Percentiles rank a stretch among this genome's conserved stretches.
Conservation (phyloP, 768 basidiomycete genomes). For the Pluteus cervinus region DNA sequence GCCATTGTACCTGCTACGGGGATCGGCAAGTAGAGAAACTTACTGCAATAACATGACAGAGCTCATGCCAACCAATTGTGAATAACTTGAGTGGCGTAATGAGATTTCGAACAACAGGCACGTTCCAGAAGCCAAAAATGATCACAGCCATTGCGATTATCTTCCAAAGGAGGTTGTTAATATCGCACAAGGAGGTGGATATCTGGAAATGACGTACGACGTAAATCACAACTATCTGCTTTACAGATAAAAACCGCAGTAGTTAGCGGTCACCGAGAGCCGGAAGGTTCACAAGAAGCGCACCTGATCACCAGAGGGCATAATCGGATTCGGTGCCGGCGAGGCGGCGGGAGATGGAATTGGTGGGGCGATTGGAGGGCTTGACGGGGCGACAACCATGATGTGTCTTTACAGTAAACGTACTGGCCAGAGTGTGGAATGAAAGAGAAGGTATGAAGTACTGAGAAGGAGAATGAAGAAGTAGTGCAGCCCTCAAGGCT, state of each 20-base stretch:
- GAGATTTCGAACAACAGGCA: constrained; percentile 70
- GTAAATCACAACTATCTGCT: constrained; percentile 67
- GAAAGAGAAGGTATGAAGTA: constrained; percentile 3
- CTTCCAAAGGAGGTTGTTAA: constrained; percentile 32
- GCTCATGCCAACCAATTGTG: constrained; percentile 85
- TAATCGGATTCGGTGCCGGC: constrained; percentile 35
- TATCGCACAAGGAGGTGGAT: constrained; percentile 8
- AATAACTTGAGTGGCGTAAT: constrained; percentile 85
- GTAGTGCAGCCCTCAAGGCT: too few species aligned
- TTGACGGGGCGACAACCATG: constrained; percentile 21
- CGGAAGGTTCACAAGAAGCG: constrained; percentile 18
- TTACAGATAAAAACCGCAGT: constrained; percentile 16
- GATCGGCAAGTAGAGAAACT: constrained; percentile 18
- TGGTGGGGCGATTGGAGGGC: constrained; percentile 40
- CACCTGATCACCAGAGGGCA: constrained; percentile 71
- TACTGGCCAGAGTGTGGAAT: constrained; percentile 1
- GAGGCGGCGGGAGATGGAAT: constrained; percentile 28
- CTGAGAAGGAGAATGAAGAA: too few species aligned
- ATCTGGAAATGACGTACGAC: constrained; percentile 45
- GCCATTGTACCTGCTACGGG: constrained; percentile 8
- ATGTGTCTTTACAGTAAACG: constrained; percentile 6
- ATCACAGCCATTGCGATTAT: constrained; percentile 82
- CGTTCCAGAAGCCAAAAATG: constrained; percentile 85
- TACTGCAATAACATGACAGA: constrained; percentile 78
- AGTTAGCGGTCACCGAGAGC: constrained; percentile 11